Base-by-base conservation (phyloP, 805 yeast species). In the Naumovozyma castellii region DNA sequence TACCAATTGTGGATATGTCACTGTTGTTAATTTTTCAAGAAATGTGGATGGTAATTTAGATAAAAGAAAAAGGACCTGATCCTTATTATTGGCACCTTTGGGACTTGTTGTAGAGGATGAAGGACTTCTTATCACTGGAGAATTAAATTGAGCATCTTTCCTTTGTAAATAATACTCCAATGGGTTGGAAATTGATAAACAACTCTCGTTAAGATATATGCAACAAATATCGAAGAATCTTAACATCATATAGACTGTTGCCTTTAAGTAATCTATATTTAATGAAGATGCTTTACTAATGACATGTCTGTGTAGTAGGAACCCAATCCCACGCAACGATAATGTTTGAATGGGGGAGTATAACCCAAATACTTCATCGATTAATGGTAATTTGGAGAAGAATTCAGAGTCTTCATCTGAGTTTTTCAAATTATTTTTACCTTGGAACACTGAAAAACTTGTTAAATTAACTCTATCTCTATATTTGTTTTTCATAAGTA, bases 241-340 rank as follows among this genome's bases (percentile, higher is more conserved):
- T 18, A 60, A 41, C 17, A 60, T 37, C 5, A 58, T 32, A 35
- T 54, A 58, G 5, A 60, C 41, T 14, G 56, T 54, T 14, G 56
- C 57, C 62, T 41, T 45, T 39, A 39, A 70, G 13, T 29, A 29
- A 12, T 13, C 32, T 5, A 29, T 12, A 12, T 12, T 5, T 8
- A 14, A 6, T 12, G 32, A 5, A 9, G 8, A 13, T 13, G 68
- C 3, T 9, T 35, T 25, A 22, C 28, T n/a, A 18, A 34, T 33
- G 29, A 39, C 22, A 20, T 22, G 16, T 18, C 33, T 42, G 30
- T 50, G 56, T 35, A 55, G 46, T 18, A 55, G 42, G 16, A 38
- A 43, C 25, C 59, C 59, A 8, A 58, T 50, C 25, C 63, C 63
- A 40, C 56, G 47, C 16, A 58, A 40, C 2, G 64, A 59, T 15